These are phyloP conservation scores for Colletotrichum destructivum DNA, from an alignment of 2,329 filamentous ascomycete species.

Conservation along the genomic window DNA sequence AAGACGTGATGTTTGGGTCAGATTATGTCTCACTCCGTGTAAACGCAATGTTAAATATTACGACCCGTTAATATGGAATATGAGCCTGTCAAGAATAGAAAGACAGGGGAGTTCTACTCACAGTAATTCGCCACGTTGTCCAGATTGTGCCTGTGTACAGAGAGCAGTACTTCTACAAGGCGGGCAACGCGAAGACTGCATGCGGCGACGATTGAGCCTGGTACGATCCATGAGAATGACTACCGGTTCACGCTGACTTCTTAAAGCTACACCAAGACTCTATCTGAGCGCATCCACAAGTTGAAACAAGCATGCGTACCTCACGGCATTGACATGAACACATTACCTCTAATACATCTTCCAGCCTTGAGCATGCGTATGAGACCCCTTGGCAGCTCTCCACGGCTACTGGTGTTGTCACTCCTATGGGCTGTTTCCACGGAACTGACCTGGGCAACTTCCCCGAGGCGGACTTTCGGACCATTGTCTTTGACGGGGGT, in stretches of 20 bases:
- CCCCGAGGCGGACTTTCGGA: constrained; percentile 45
- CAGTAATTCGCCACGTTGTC: no score
- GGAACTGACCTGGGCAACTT: constrained; percentile 53
- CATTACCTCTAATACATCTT: constrained; percentile 62
- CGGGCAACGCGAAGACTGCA: constrained; percentile 53
- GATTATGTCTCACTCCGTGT: no score
- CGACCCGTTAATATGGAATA: no score
- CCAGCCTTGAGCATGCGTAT: constrained; percentile 55
- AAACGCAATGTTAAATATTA: no score
- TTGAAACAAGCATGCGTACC: constrained; percentile 46
- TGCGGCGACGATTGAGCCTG: not conserved
- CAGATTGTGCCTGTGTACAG: no score
- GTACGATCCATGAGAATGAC: no score
- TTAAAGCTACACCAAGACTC: constrained; percentile 43
- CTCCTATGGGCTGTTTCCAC: not conserved
- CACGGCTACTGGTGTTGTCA: constrained; percentile 5
- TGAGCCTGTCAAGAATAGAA: no score
- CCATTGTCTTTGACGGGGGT: constrained; percentile 58
- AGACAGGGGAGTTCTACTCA: no score
- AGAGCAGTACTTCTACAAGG: constrained; percentile 39
- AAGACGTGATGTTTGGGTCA: no score
- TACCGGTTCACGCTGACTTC: not conserved
- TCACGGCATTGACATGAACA: constrained; percentile 30
- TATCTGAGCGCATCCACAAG: constrained; percentile 48
- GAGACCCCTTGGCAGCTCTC: constrained; percentile 54